phyloP scores from a whole-genome alignment of 805 yeast genomes.

The Phaffomyces opuntiae region DNA sequence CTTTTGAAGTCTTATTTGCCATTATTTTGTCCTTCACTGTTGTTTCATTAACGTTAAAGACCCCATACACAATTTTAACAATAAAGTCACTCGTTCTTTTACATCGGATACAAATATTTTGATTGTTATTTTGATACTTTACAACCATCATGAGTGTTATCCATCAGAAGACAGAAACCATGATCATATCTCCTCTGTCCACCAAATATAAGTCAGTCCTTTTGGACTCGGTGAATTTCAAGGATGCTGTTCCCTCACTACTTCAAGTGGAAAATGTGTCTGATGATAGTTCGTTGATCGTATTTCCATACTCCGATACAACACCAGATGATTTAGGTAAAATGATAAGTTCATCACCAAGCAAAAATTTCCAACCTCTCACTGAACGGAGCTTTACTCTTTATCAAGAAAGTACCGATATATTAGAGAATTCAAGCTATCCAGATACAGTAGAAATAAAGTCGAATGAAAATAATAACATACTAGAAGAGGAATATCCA shows the following conservation, averaged over 20 bases:
- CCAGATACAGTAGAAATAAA: not conserved
- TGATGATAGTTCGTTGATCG: conserved; percentile 3
- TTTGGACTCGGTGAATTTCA: not conserved
- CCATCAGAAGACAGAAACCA: too few relatives aligned
- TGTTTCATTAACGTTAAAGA: too few relatives aligned
- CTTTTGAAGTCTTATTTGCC: too few relatives aligned
- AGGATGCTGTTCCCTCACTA: not conserved
- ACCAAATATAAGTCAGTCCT: not conserved
- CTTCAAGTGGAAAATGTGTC: conserved; percentile 2
- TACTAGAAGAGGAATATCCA: conserved; percentile 6
- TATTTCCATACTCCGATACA: not conserved
- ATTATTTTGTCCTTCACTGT: too few relatives aligned
- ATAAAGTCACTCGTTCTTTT: too few relatives aligned
- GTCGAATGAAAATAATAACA: not conserved
- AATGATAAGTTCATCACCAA: conserved; percentile 8
- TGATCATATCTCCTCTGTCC: not conserved
- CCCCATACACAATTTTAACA: too few relatives aligned
- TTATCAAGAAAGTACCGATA: not conserved
- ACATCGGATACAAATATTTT: too few relatives aligned
- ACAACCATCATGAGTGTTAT: too few relatives aligned
- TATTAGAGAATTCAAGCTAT: not conserved
- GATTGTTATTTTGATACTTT: too few relatives aligned
- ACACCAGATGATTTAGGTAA: conserved; percentile 2
- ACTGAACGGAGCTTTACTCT: not conserved
- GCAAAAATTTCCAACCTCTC: not conserved